phyloP scores from a whole-genome alignment of 2,329 filamentous ascomycete genomes.

The Didymella keratinophila region DNA sequence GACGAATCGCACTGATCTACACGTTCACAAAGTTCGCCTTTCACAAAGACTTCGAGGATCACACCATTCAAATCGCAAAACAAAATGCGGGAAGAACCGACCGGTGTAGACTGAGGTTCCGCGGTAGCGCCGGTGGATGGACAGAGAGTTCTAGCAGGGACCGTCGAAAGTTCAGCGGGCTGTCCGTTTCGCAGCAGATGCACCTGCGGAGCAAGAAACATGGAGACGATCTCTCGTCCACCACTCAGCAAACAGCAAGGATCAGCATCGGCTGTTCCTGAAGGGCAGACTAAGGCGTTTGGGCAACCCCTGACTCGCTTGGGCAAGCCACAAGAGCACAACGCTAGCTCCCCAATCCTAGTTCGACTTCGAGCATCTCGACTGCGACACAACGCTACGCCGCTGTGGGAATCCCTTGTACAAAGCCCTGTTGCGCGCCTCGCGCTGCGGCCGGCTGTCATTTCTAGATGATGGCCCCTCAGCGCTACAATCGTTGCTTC shows the following conservation, averaged over 20 bases:
- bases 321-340: constrained; percentile 31
- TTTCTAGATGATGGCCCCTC: constrained; percentile 32
- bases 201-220: constrained; percentile 28
- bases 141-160: constrained; percentile 10
- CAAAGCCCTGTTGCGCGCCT: constrained; percentile 22
- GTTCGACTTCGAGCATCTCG: constrained; percentile 28
- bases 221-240: constrained; percentile 24
- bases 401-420: constrained; percentile 32
- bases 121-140: constrained; percentile 7
- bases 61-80: constrained; percentile 6
- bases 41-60: constrained; percentile 8
- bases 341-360: constrained; percentile 27
- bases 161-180: constrained; percentile 17
- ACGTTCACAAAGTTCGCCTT: constrained; percentile 1
- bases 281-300: constrained; percentile 11
- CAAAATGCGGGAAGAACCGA: constrained; percentile 3
- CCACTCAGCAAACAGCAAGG: constrained; percentile 29
- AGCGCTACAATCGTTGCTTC: constrained; percentile 15
- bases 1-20: not conserved
- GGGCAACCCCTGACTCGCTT: constrained; percentile 40
- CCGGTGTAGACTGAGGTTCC: constrained; percentile 7
- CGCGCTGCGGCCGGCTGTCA: constrained; percentile 30
- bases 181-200: constrained; percentile 30
- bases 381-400: constrained; percentile 34
- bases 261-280: constrained; percentile 36